A percentile compares a stretch with the other conserved stretches of the same genome.
phyloP scores from a whole-genome alignment of 345 rosid genomes.

The Dimocarpus longan region DNA sequence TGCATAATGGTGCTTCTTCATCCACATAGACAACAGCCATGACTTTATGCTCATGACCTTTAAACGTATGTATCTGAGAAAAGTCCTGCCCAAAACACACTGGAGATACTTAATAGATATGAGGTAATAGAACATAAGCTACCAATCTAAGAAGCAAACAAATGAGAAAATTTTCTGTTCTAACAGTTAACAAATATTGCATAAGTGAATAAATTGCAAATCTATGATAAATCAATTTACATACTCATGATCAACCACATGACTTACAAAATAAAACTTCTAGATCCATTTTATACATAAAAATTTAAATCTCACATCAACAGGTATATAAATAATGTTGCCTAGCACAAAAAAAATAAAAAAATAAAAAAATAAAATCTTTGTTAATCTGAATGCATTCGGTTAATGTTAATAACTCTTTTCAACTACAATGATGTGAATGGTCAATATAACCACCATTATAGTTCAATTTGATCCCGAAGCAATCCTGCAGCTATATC shows the following conservation, averaged over 20 bases:
- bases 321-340: not conserved
- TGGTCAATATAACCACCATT: not conserved
- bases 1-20: slow-evolving; percentile 65
- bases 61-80: slow-evolving; percentile 74
- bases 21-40: slow-evolving; percentile 69
- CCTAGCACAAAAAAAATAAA: not conserved
- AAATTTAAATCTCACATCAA: not conserved
- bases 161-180: not conserved
- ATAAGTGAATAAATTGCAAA: not conserved
- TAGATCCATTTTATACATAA: not conserved
- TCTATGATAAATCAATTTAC: not conserved
- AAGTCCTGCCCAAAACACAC: slow-evolving; percentile 61
- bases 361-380: not conserved
- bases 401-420: not conserved
- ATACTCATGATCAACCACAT: not conserved
- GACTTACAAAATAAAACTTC: not conserved
- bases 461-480: not conserved
- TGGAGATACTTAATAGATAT: slow-evolving; percentile 7
- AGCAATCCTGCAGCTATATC: not conserved
- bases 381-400: not conserved
- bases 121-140: slow-evolving; percentile 15
- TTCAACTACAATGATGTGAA: not conserved
- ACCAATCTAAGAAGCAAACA: not conserved
- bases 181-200: not conserved
- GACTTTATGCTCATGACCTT: slow-evolving; percentile 87